Evolutionary conservation across 345 rosid genomes (phyloP).

Genomic region (Cardiospermum halicacabum): DNA sequence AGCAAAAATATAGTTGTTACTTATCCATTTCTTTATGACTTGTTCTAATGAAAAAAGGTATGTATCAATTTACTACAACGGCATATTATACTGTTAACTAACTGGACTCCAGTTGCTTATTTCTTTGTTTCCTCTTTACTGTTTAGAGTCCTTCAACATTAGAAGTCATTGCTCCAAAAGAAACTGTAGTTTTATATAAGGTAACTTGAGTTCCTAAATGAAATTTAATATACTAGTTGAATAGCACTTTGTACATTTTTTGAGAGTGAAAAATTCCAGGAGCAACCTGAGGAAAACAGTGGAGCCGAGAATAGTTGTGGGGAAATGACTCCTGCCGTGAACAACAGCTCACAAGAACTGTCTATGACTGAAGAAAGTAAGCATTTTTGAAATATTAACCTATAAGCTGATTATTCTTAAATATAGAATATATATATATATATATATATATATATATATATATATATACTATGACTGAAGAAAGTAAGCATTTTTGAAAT

Average conservation of each 20-base stretch:
- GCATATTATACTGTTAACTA: neutral
- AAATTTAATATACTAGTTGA: neutral
- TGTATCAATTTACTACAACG: neutral
- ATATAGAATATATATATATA: neutral
- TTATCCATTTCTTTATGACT: neutral
- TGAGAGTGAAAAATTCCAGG: slow-evolving; percentile 16
- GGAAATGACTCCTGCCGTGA: slow-evolving; percentile 20
- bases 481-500: too few relatives aligned
- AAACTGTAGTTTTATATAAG: slow-evolving; percentile 11
- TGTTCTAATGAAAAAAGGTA: neutral
- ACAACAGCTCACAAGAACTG: slow-evolving; percentile 13
- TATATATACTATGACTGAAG: too few relatives aligned
- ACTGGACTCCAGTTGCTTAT: neutral
- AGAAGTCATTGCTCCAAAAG: neutral
- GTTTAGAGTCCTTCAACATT: slow-evolving; percentile 15
- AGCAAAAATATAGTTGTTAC: slow-evolving; percentile 17
- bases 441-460: too few relatives aligned
- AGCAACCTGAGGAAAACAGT: slow-evolving; percentile 9
- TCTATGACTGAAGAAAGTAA: slow-evolving; percentile 31
- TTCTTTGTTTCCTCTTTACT: neutral
- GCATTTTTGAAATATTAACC: neutral
- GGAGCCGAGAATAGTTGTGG: slow-evolving; percentile 16
- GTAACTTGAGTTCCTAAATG: slow-evolving; percentile 10
- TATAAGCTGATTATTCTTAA: neutral
- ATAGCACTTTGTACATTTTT: neutral